Conservation (phyloP, 208 protist genomes). For the Phytomonas sp. region DNA sequence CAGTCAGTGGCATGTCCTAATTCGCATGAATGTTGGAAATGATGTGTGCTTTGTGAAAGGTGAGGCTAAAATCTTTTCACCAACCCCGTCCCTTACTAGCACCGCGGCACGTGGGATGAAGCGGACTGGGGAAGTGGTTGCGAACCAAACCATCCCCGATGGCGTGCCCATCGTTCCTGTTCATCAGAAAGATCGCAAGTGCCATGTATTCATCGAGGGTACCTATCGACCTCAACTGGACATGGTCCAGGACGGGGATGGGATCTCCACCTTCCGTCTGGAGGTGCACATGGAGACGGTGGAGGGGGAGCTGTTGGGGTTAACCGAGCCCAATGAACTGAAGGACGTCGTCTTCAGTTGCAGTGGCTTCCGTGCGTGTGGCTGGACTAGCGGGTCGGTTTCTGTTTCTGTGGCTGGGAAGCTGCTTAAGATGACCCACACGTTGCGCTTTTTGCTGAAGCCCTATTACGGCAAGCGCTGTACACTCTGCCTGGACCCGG, state of each 20-base stretch:
- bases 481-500: slow-evolving; percentile 77
- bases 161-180: slow-evolving; percentile 62
- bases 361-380: slow-evolving; percentile 58
- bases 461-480: slow-evolving; percentile 63
- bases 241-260: slow-evolving; percentile 19
- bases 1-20: slow-evolving; percentile 75
- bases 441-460: slow-evolving; percentile 70
- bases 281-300: slow-evolving; percentile 68
- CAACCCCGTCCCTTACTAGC: slow-evolving; percentile 49
- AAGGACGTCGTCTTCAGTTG: slow-evolving; percentile 70
- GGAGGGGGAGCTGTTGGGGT: slow-evolving; percentile 57
- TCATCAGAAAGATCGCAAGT: slow-evolving; percentile 37
- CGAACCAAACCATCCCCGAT: slow-evolving; percentile 32
- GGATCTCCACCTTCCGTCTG: slow-evolving; percentile 45
- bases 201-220: slow-evolving; percentile 53
- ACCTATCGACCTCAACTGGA: slow-evolving; percentile 29
- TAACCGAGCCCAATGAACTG: slow-evolving; percentile 31
- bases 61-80: slow-evolving; percentile 73
- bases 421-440: slow-evolving; percentile 15
- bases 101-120: slow-evolving; percentile 42
- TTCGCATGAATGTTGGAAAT: slow-evolving; percentile 69
- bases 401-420: slow-evolving; percentile 27
- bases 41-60: slow-evolving; percentile 70
- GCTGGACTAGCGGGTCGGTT: slow-evolving; percentile 72
- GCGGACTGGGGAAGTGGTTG: slow-evolving; percentile 30